Conservation (phyloP, 768 basidiomycete genomes). For the Goffeauzyma gilvescens region DNA sequence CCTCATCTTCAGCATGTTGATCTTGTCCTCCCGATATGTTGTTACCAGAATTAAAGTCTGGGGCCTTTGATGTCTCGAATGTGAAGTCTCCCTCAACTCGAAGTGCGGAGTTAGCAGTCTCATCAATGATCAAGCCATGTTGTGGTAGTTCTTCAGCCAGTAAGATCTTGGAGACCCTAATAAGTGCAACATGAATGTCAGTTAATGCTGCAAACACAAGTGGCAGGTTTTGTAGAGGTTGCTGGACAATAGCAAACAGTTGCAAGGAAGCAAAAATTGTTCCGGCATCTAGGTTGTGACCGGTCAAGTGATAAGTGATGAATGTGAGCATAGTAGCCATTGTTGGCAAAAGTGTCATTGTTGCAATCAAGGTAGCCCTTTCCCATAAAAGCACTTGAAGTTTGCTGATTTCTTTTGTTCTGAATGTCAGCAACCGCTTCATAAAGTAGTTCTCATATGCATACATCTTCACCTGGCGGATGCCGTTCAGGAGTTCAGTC, state of each 20-base stretch:
- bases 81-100: slow-evolving; percentile 30
- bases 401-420: slow-evolving; percentile 19
- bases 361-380: slow-evolving; percentile 25
- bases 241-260: slow-evolving; percentile 38
- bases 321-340: slow-evolving; percentile 38
- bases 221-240: slow-evolving; percentile 21
- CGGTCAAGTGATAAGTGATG: slow-evolving; percentile 47
- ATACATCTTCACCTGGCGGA: slow-evolving; percentile 48
- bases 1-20: neutral
- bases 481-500: slow-evolving; percentile 50
- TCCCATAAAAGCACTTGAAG: slow-evolving; percentile 13
- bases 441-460: slow-evolving; percentile 39
- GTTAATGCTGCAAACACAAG: slow-evolving; percentile 12
- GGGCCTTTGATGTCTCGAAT: slow-evolving; percentile 19
- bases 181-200: slow-evolving; percentile 7
- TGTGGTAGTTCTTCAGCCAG: slow-evolving; percentile 38
- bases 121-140: slow-evolving; percentile 38
- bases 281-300: slow-evolving; percentile 41
- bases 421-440: slow-evolving; percentile 13
- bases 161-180: slow-evolving; percentile 5
- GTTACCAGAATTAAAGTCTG: no score
- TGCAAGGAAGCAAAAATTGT: slow-evolving; percentile 44
- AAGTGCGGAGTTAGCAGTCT: slow-evolving; percentile 34
- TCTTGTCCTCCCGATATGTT: slow-evolving; percentile 14
- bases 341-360: slow-evolving; percentile 40